Conservation (phyloP, 768 basidiomycete genomes). For the Hemileccinum rubropunctum region DNA sequence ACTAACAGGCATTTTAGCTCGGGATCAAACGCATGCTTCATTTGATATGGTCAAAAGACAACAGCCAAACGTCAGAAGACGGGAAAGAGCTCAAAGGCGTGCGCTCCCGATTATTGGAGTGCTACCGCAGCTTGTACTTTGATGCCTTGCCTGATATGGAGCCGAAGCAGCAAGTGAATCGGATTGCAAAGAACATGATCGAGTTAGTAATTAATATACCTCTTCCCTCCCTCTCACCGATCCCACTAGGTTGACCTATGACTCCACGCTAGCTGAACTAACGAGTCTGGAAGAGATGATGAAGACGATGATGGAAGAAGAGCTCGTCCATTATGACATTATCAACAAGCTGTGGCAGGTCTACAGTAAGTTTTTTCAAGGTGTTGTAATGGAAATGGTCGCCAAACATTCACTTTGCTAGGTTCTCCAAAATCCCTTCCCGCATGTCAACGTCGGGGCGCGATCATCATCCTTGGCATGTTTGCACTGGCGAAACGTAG, state of each 20-base stretch:
- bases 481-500: slow-evolving; percentile 79
- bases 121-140: slow-evolving; percentile 86
- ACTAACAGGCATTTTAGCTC: slow-evolving; percentile 39
- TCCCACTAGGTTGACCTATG: slow-evolving; percentile 72
- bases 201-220: slow-evolving; percentile 53
- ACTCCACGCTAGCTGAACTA: slow-evolving; percentile 89
- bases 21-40: slow-evolving; percentile 97
- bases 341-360: slow-evolving; percentile 93
- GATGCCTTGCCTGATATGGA: slow-evolving; percentile 72
- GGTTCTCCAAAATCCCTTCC: slow-evolving; percentile 76
- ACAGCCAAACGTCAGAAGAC: slow-evolving; percentile 72
- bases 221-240: neutral
- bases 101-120: slow-evolving; percentile 82
- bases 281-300: slow-evolving; percentile 97
- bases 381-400: neutral
- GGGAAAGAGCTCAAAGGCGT: slow-evolving; percentile 84
- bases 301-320: slow-evolving; percentile 92
- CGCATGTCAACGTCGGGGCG: slow-evolving; percentile 83
- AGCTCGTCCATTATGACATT: slow-evolving; percentile 78
- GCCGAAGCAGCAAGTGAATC: slow-evolving; percentile 82
- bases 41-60: slow-evolving; percentile 96
- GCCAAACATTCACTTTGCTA: slow-evolving; percentile 27
- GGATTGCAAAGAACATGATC: slow-evolving; percentile 96
- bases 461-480: slow-evolving; percentile 98
- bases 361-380: slow-evolving; percentile 62